Evolutionary conservation across 225 moss, liverwort and hornwort species (phyloP).

Genomic region (Marchantia polymorpha): DNA sequence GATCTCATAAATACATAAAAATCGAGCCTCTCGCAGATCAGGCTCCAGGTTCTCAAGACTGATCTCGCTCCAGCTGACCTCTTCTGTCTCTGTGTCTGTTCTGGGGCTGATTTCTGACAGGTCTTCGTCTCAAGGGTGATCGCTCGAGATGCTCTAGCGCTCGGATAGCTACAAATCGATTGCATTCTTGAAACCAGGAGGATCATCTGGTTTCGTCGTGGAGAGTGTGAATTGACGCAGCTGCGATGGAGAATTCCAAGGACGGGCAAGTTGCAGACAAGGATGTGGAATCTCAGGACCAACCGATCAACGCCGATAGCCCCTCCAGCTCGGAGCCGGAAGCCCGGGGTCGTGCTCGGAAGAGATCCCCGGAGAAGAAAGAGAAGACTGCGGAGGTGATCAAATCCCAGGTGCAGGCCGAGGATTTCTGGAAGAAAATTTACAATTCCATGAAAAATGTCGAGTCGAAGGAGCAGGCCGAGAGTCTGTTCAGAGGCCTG

Average conservation of each 20-base stretch:
- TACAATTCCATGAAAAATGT: slow-evolving; percentile 8
- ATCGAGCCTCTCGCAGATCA: neutral
- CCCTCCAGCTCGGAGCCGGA: neutral
- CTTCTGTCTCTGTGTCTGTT: neutral
- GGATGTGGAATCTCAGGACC: neutral
- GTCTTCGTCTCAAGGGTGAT: neutral
- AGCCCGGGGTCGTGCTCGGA: neutral
- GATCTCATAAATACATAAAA: neutral
- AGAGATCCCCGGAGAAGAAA: slow-evolving; percentile 2
- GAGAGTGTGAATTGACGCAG: neutral
- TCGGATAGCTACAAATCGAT: neutral
- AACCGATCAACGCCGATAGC: neutral
- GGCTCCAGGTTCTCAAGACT: neutral
- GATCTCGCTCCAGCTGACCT: neutral
- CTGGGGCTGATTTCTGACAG: neutral
- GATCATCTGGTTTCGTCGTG: neutral
- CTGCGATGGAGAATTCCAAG: slow-evolving; percentile 12
- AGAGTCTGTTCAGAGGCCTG: slow-evolving; percentile 10
- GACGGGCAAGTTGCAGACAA: neutral
- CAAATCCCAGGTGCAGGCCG: slow-evolving; percentile 4
- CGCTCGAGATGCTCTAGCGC: neutral
- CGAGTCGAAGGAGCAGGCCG: slow-evolving; percentile 15
- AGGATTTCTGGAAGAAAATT: slow-evolving; percentile 18
- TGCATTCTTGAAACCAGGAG: neutral
- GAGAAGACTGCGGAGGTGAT: neutral